Conservation (phyloP, 345 rosid genomes). For the Cardiospermum halicacabum region DNA sequence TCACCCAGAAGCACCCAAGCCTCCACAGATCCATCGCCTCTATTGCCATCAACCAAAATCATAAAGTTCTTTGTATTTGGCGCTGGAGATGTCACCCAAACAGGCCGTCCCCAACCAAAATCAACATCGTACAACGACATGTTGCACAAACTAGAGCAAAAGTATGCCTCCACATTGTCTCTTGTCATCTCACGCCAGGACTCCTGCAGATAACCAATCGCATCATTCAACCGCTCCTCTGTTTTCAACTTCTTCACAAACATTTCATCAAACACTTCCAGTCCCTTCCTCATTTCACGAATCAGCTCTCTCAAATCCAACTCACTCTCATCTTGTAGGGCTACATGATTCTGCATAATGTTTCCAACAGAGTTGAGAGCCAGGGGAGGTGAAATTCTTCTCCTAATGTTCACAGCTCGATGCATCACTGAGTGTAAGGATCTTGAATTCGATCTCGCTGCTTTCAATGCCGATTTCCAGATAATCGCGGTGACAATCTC, state of each 20-base stretch:
- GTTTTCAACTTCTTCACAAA: too few species aligned
- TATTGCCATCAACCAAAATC: constrained; percentile 24
- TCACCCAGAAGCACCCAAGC: constrained; percentile 38
- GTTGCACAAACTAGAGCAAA: constrained; percentile 16
- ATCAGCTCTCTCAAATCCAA: not conserved
- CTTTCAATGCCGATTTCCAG: constrained; percentile 17
- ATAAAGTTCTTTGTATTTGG: not conserved
- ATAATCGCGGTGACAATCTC: constrained; percentile 24
- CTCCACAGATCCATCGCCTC: constrained; percentile 39
- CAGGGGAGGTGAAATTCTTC: not conserved
- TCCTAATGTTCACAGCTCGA: constrained; percentile 10
- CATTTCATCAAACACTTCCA: too few species aligned
- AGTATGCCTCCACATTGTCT: not conserved
- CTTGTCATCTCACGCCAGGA: not conserved
- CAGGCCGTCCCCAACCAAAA: constrained; percentile 43
- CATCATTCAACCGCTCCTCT: not conserved
- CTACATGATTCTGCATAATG: not conserved
- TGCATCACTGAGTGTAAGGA: not conserved
- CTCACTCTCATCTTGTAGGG: not conserved
- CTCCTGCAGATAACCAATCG: not conserved
- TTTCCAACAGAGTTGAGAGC: constrained; percentile 1
- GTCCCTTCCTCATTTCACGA: not conserved
- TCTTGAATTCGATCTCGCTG: not conserved
- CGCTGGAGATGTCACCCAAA: constrained; percentile 28
- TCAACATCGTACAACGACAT: constrained; percentile 23